These are phyloP conservation scores for Miamiensis avidus DNA, from an alignment of 169 alveolate species.

Conservation along the genomic window DNA sequence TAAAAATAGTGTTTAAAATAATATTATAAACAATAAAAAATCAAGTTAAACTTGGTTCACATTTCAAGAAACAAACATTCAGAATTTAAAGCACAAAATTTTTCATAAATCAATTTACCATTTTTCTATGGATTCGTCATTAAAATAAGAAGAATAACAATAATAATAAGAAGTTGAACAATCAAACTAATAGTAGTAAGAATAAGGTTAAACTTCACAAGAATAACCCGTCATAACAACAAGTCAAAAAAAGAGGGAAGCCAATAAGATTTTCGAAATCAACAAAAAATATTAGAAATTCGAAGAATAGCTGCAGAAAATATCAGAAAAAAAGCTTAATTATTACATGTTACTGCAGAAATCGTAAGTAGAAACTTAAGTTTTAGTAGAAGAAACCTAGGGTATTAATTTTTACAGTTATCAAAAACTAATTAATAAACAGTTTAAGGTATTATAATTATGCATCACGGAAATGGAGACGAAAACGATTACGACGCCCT, in stretches of 20 bases:
- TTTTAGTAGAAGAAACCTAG: neutral
- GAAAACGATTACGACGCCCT: constrained; percentile 26
- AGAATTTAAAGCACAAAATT: too few species aligned
- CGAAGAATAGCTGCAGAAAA: too few species aligned
- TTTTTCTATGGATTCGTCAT: neutral
- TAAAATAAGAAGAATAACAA: too few species aligned
- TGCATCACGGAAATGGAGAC: constrained; percentile 32
- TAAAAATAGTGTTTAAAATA: too few species aligned
- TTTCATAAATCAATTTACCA: too few species aligned
- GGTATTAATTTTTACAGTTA: neutral
- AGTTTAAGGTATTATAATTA: neutral
- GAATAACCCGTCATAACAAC: neutral
- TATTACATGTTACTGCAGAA: too few species aligned
- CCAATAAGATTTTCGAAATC: neutral
- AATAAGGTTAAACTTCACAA: neutral
- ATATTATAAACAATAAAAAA: too few species aligned
- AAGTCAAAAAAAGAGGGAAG: neutral
- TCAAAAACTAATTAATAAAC: too few species aligned
- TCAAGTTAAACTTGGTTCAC: too few species aligned
- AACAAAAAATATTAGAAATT: neutral
- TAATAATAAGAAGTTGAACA: too few species aligned
- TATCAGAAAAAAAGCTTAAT: neutral
- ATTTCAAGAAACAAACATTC: neutral
- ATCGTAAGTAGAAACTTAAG: neutral
- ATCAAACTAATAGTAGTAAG: neutral